Evolutionary conservation across 495 filamentous ascomycete genomes (phyloP), one percentile per base, ranked within the genome.

Genomic region (Gamarada debralockiae): DNA sequence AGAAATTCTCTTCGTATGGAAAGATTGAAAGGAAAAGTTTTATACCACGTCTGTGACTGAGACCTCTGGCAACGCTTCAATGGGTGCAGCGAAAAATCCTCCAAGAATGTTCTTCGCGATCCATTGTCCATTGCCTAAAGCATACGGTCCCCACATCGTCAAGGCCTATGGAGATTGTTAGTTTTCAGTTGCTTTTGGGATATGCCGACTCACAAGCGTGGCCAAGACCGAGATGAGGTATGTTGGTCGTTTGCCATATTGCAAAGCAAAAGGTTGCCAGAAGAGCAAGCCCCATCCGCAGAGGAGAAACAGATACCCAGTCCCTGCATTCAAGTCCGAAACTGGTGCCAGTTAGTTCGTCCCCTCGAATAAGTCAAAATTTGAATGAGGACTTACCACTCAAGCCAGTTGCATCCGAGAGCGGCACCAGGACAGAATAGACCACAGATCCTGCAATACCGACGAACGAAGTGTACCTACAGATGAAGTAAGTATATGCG

Each of bases 211-310:
- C 23, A 76, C 82, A 15, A 75, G 62, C 39, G 36, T 39, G 3
- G 36, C 36, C 5, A 24, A 13, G 9, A 82, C 67, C 2, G 77
- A 82, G 27, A 81, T 18, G 3, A 87, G 61, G 62, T 82, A 86
- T 1, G 79, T 77, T 48, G 79, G 68, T 13, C 84, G 73, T 66
- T 85, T 85, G 25, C 84, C 84, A 67, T 79, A 86, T 52, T 83
- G 76, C 55, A 85, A 63, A 1, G 82, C 79, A 44, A 85, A 75
- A 0, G 83, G 83, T 65, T 87, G 83, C 84, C 83, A 87, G 60
- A 86, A 79, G 2, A 86, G 61, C 49, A 82, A 71, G 1, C 81
- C 80, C 81, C 79, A 85, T 6, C 81, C 81, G 17, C 79, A 75
- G 29, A 83, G 59, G 48, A 85, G 59, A 50, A 85, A 82, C 72